Percentiles rank a stretch among this genome's conserved stretches.
Conservation (phyloP, 1,284 basidiomycete genomes). For the Cystobasidium slooffiae region DNA sequence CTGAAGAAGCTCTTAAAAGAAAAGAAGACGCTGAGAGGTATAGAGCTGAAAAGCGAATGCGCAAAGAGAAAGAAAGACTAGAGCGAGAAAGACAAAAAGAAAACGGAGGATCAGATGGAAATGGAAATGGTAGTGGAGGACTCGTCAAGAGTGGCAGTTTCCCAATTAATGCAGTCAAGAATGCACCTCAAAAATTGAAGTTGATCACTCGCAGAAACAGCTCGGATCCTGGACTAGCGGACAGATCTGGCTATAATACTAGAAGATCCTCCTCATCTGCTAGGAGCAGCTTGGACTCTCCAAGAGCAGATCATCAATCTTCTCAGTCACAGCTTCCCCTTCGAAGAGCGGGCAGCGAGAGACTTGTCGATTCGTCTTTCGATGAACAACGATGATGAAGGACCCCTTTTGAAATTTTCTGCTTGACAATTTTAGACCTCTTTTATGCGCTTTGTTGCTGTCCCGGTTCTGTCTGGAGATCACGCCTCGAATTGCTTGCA, state of each 20-base stretch:
- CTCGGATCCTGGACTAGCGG: conserved; percentile 9
- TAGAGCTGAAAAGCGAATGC: conserved; percentile 21
- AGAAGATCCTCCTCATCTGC: conserved; percentile 14
- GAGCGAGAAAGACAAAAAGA: conserved; percentile 5
- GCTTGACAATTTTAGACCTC: neutral
- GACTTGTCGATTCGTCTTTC: conserved; percentile 8
- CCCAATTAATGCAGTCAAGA: conserved; percentile 1
- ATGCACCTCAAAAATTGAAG: conserved; percentile 12
- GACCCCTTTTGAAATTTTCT: neutral
- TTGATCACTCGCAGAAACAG: conserved; percentile 12
- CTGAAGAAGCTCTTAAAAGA: conserved; percentile 44
- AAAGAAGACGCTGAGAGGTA: conserved; percentile 43
- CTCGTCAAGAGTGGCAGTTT: conserved; percentile 14
- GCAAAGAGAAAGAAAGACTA: neutral
- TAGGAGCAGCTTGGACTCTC: conserved; percentile 18
- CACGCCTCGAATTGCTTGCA: too few species aligned
- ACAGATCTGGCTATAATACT: conserved; percentile 10
- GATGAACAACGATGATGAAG: neutral
- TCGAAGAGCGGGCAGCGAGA: conserved; percentile 4
- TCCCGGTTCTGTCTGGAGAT: too few species aligned
- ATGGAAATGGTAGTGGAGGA: neutral
- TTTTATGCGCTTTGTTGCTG: neutral
- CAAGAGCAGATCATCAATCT: neutral
- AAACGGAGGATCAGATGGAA: neutral
- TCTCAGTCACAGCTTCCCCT: neutral